Conservation (phyloP, 1,284 basidiomycete species). For the Cutaneotrichosporon spelunceum region DNA sequence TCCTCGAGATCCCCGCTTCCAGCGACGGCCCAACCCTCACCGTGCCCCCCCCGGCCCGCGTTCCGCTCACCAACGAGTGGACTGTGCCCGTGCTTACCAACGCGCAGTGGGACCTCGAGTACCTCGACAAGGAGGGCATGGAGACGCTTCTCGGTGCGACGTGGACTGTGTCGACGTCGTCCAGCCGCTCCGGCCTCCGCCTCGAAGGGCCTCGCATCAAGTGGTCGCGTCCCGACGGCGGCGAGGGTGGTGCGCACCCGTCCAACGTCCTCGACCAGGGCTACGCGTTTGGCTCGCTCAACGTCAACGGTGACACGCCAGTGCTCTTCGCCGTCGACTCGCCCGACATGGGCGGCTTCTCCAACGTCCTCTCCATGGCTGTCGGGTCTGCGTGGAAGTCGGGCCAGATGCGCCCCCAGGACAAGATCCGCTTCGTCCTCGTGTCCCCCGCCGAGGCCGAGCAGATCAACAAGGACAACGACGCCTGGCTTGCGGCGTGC, state of each 20-base stretch:
- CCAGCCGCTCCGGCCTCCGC: conserved; percentile 48
- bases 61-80: conserved; percentile 21
- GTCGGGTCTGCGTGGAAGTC: conserved; percentile 32
- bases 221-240: conserved; percentile 63
- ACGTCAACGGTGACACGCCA: conserved; percentile 68
- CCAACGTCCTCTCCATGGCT: conserved; percentile 23
- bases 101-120: conserved; percentile 29
- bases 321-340: conserved; percentile 52
- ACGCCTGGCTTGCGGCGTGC: conserved; percentile 14
- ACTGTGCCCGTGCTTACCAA: conserved; percentile 20
- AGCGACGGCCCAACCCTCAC: conserved; percentile 4
- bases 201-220: conserved; percentile 54
- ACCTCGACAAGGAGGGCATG: conserved; percentile 26
- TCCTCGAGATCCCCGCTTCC: conserved; percentile 36
- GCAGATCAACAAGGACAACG: conserved; percentile 16
- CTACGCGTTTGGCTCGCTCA: conserved; percentile 61
- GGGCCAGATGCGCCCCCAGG: conserved; percentile 44
- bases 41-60: conserved; percentile 16
- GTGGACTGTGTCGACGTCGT: conserved; percentile 43
- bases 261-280: conserved; percentile 68
- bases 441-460: conserved; percentile 50
- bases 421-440: conserved; percentile 47
- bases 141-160: conserved; percentile 35
- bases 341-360: conserved; percentile 36
- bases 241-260: conserved; percentile 69